Percentiles rank a stretch among this genome's conserved stretches.
These are phyloP conservation scores for Trichoderma gracile DNA, from an alignment of 2,329 filamentous ascomycete species.

Conservation along the genomic window DNA sequence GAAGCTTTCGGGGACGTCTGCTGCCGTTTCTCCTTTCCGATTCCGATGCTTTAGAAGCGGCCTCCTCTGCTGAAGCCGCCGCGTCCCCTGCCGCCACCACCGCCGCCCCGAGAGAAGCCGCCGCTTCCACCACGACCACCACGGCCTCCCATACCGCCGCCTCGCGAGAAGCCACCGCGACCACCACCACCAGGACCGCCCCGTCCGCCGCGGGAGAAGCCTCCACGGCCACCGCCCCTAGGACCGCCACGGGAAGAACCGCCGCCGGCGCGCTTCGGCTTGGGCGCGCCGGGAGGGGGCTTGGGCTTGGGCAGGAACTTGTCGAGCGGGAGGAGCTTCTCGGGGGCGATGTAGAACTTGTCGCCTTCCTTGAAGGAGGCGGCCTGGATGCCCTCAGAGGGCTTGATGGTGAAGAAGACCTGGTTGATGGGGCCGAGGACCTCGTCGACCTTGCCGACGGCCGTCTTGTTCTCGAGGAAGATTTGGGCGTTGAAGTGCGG, in stretches of 20 bases:
- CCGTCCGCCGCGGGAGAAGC: slow-evolving; percentile 38
- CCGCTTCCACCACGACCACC: slow-evolving; percentile 37
- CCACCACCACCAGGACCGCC: slow-evolving; percentile 43
- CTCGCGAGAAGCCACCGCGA: slow-evolving; percentile 39
- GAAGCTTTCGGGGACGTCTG: neutral
- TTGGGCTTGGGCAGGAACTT: slow-evolving; percentile 97
- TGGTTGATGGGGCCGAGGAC: slow-evolving; percentile 96
- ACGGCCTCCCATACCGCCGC: slow-evolving; percentile 41
- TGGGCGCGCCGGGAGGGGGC: slow-evolving; percentile 62
- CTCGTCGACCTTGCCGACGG: slow-evolving; percentile 96
- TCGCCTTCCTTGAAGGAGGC: slow-evolving; percentile 93
- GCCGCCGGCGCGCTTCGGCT: slow-evolving; percentile 60
- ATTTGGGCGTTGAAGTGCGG: slow-evolving; percentile 99
- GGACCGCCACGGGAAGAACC: slow-evolving; percentile 45
- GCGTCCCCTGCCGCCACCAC: slow-evolving; percentile 32
- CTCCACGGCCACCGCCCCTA: slow-evolving; percentile 40
- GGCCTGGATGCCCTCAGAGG: slow-evolving; percentile 92
- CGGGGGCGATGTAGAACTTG: slow-evolving; percentile 93
- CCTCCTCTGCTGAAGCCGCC: slow-evolving; percentile 37
- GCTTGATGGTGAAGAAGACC: slow-evolving; percentile 98
- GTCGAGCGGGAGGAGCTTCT: slow-evolving; percentile 93
- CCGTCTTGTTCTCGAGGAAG: slow-evolving; percentile 97
- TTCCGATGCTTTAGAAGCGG: slow-evolving; percentile 3
- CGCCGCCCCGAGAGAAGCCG: slow-evolving; percentile 37
- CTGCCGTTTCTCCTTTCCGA: neutral